Evolutionary conservation across 768 basidiomycete species (phyloP).

Genomic region (Lyophyllum atratum): DNA sequence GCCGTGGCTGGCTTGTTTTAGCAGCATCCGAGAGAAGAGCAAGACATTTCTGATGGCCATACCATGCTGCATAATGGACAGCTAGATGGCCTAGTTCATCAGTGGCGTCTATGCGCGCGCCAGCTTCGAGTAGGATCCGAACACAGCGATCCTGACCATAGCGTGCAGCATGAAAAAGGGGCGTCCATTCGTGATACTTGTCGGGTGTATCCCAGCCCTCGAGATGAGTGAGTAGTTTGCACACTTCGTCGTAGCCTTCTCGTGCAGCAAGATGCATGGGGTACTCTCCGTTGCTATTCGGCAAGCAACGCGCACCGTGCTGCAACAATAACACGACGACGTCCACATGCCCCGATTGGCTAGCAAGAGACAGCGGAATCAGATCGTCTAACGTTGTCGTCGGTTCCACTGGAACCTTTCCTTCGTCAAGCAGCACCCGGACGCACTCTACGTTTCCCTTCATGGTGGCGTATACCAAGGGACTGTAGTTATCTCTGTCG

Average conservation of each 20-base stretch:
- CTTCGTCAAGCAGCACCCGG: constrained; percentile 73
- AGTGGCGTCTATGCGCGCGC: constrained; percentile 68
- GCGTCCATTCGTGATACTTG: constrained; percentile 99
- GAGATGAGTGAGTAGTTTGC: constrained; percentile 68
- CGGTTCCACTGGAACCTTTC: constrained; percentile 65
- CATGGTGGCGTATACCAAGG: constrained; percentile 92
- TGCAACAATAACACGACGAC: constrained; percentile 78
- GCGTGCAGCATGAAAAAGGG: constrained; percentile 91
- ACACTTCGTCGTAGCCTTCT: constrained; percentile 88
- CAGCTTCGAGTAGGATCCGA: constrained; percentile 75
- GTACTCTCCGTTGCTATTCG: constrained; percentile 96
- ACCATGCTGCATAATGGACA: constrained; percentile 96
- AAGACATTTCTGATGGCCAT: constrained; percentile 78
- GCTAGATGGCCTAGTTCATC: constrained; percentile 88
- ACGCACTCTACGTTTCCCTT: constrained; percentile 85
- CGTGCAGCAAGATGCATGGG: constrained; percentile 95
- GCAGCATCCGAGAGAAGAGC: constrained; percentile 55
- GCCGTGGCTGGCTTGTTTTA: constrained; percentile 28
- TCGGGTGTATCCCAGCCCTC: constrained; percentile 87
- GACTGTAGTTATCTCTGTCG: constrained; percentile 93
- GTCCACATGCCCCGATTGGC: constrained; percentile 84
- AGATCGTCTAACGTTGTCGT: constrained; percentile 64
- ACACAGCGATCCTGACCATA: constrained; percentile 81
- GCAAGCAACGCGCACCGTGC: constrained; percentile 73
- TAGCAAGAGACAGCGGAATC: constrained; percentile 87